phyloP scores from a whole-genome alignment of 176 grass and related monocot genomes.

The Bolboschoenus planiculmis region DNA sequence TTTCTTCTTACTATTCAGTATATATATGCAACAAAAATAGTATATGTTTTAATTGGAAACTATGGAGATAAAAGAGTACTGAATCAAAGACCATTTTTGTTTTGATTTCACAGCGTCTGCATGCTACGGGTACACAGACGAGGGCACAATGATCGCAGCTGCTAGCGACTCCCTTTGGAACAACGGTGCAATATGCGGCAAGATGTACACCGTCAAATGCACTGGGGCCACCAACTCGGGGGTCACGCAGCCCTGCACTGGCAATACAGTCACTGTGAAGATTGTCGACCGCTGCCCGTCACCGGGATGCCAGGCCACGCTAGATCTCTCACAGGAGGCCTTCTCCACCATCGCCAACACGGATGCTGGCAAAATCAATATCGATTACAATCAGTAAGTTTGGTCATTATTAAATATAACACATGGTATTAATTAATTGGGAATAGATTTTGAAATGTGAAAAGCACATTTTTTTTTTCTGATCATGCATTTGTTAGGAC shows the following conservation, averaged over 20 bases:
- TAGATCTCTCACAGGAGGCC: conserved; percentile 56
- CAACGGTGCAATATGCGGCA: conserved; percentile 37
- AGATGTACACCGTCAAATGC: conserved; percentile 27
- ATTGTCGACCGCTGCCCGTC: conserved; percentile 48
- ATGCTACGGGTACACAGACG: conserved; percentile 28
- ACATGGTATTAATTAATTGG: neutral
- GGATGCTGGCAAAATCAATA: conserved; percentile 38
- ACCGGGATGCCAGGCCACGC: conserved; percentile 25
- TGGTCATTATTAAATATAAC: neutral
- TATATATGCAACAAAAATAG: neutral
- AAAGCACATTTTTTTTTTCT: neutral
- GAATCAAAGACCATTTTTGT: no score
- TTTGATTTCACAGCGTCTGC: conserved; percentile 34
- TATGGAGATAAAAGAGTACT: no score
- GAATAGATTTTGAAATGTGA: neutral
- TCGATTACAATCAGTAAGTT: conserved; percentile 41
- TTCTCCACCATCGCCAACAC: conserved; percentile 43
- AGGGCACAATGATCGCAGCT: conserved; percentile 47
- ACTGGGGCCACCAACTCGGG: conserved; percentile 24
- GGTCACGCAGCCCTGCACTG: conserved; percentile 37
- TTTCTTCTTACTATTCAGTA: no score
- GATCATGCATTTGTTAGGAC: neutral
- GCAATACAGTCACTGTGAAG: conserved; percentile 32
- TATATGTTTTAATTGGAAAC: no score
- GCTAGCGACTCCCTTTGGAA: conserved; percentile 31